These are phyloP conservation scores for Macrophomina phaseolina DNA, from an alignment of 2,329 filamentous ascomycete species.

Conservation along the genomic window DNA sequence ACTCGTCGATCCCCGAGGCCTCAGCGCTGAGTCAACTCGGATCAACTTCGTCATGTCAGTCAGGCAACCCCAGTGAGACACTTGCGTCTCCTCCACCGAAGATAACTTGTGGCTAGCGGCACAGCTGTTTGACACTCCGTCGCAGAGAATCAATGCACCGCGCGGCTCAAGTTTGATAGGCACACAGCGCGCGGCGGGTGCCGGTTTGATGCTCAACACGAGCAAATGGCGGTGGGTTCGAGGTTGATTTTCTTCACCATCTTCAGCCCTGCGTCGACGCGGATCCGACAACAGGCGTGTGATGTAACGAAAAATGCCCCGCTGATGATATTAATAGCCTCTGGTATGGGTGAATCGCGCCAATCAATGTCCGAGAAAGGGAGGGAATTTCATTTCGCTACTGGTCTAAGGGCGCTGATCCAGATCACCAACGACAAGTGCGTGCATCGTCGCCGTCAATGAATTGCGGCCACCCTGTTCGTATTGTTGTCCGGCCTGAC, in stretches of 20 bases:
- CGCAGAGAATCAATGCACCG: neutral
- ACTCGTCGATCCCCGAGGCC: conserved; percentile 12
- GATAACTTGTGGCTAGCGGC: neutral
- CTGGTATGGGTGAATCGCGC: neutral
- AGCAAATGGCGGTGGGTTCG: conserved; percentile 1
- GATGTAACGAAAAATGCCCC: conserved; percentile 16
- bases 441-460: conserved; percentile 1
- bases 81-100: neutral
- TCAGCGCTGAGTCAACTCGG: neutral
- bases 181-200: neutral
- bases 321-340: conserved; percentile 15
- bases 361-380: conserved; percentile 6
- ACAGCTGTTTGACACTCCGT: neutral
- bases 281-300: conserved; percentile 11
- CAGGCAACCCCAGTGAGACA: neutral
- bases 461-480: conserved; percentile 5
- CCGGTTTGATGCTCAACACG: conserved; percentile 19
- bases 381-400: conserved; percentile 13
- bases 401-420: conserved; percentile 15
- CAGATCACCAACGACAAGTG: conserved; percentile 8
- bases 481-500: neutral
- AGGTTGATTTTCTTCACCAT: neutral
- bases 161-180: neutral
- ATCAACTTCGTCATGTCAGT: conserved; percentile 13
- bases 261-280: conserved; percentile 17